Conservation (phyloP, 371 early-diverging fungal genomes). For the Mucor mucedo region DNA sequence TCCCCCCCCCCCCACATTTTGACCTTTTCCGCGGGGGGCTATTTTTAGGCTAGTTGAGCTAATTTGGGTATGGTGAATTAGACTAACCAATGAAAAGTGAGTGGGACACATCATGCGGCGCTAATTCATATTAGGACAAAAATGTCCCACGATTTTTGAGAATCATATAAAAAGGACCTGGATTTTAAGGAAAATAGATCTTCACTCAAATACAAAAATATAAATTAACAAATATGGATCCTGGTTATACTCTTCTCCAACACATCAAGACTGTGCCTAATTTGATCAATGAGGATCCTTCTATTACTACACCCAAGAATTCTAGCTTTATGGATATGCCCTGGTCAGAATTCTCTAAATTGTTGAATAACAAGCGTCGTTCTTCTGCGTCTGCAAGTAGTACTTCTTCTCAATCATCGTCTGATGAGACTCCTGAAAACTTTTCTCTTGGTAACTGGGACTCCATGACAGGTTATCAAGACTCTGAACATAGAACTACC, state of each 20-base stretch:
- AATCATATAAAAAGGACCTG: constrained; percentile 19
- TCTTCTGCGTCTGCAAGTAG: constrained; percentile 18
- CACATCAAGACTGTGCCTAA: constrained; percentile 50
- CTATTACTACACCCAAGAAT: constrained; percentile 46
- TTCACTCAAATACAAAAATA: constrained; percentile 4
- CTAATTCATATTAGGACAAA: constrained; percentile 17
- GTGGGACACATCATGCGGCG: constrained; percentile 13
- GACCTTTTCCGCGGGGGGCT: not conserved
- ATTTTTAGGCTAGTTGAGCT: not conserved
- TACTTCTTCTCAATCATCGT: constrained; percentile 7
- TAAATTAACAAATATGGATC: constrained; percentile 42
- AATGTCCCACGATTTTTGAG: constrained; percentile 20
- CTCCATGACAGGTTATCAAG: constrained; percentile 52
- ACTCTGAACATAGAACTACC: constrained; percentile 26
- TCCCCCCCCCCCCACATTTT: too few relatives aligned
- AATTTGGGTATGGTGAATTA: not conserved
- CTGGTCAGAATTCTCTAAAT: constrained; percentile 47
- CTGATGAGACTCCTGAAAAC: constrained; percentile 14
- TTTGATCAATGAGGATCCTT: constrained; percentile 50
- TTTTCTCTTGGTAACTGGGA: constrained; percentile 50
- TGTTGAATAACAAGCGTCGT: constrained; percentile 19
- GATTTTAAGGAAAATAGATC: constrained; percentile 7
- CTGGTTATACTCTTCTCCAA: constrained; percentile 48
- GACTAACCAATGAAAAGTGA: not conserved
- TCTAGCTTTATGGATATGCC: constrained; percentile 44